Evolutionary conservation across 345 rosid species (phyloP), one percentile per base, ranked within the genome.

Genomic region (Cardamine resedifolia): DNA sequence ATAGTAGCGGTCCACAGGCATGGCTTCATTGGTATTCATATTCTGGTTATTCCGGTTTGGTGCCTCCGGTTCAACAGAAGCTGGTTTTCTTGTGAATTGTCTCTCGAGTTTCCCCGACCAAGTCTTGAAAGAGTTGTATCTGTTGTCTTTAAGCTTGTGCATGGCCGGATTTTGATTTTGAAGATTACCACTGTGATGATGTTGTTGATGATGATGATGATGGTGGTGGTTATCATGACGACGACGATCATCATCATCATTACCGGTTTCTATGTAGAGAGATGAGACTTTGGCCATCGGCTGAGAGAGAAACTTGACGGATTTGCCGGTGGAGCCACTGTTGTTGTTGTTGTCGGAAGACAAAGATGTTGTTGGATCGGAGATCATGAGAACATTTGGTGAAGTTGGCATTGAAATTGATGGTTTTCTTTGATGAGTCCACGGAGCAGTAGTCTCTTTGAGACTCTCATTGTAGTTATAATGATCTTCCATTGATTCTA

Each of bases 61-160:
- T 78, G 50, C 70, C 58, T 85, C 86, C 39, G 85, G 70, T 57
- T 70, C 71, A 27, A 9, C 1, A 49, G 71, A 75, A 5, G 50
- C 71, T 21, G 85, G 83, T 71, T 65, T 88, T 66, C 89, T 77
- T 6, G 95, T 67, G 23, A 91, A 58, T 66, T 88, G 92, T 70
- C 95, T 87, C 83, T 91, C 97, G 1, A 91, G 82, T 75, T 61
- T 88, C 59, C 97, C 95, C 0, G 96, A 91, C 91, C 92, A 88
- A 28, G 97, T 91, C 72, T 88, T 88, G 83, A 91, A 88, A 11
- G 97, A 87, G 70, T 87, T 88, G 66, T 70, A 88, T 70, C 97
- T 80, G 7, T 77, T 83, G 60, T 88, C 97, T 72, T 65, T 87
- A 38, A 76, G 70, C 65, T 75, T 81, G 18, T 72, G 68, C 14